These are phyloP conservation scores for Leccinum ponderosum DNA, from an alignment of 1,284 basidiomycete species.

Conservation along the genomic window DNA sequence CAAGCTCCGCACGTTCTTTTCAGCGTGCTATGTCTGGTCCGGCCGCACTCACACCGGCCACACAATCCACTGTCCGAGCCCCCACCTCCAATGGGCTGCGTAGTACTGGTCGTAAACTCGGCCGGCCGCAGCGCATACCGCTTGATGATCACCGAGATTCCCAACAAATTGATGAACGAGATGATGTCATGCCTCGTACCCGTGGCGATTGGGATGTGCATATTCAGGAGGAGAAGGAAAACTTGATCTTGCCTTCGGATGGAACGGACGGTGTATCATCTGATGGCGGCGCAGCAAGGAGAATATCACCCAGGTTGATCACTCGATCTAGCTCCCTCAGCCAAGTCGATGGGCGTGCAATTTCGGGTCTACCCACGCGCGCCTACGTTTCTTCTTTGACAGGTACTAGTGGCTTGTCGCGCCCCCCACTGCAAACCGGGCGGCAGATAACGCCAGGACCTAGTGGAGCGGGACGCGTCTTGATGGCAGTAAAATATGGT, in stretches of 20 bases:
- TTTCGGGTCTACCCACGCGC: constrained; percentile 33
- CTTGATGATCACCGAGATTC: constrained; percentile 41
- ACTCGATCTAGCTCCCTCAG: constrained; percentile 34
- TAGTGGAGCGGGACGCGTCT: constrained; percentile 35
- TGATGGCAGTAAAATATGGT: constrained; percentile 37
- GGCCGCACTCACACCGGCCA: constrained; percentile 36
- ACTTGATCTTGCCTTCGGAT: constrained; percentile 29
- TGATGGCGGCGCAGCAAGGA: constrained; percentile 24
- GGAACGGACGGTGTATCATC: constrained; percentile 24
- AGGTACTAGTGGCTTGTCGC: constrained; percentile 19
- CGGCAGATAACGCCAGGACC: constrained; percentile 40
- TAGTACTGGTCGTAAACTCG: constrained; percentile 37
- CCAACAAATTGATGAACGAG: constrained; percentile 39
- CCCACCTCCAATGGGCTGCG: constrained; percentile 34
- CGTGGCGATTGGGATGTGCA: constrained; percentile 31
- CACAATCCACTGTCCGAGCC: constrained; percentile 25
- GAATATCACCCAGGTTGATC: constrained; percentile 27
- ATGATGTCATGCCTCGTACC: constrained; percentile 29
- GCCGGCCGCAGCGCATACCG: constrained; percentile 42
- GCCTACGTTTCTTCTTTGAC: constrained; percentile 32
- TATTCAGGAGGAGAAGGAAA: constrained; percentile 34
- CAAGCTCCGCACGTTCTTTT: constrained; percentile 46
- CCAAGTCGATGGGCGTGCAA: constrained; percentile 36
- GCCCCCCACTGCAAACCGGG: constrained; percentile 32
- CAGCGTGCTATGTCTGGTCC: constrained; percentile 64